Conservation (phyloP, 352 stramenopile species). For the Elongisporangium anandrum region DNA sequence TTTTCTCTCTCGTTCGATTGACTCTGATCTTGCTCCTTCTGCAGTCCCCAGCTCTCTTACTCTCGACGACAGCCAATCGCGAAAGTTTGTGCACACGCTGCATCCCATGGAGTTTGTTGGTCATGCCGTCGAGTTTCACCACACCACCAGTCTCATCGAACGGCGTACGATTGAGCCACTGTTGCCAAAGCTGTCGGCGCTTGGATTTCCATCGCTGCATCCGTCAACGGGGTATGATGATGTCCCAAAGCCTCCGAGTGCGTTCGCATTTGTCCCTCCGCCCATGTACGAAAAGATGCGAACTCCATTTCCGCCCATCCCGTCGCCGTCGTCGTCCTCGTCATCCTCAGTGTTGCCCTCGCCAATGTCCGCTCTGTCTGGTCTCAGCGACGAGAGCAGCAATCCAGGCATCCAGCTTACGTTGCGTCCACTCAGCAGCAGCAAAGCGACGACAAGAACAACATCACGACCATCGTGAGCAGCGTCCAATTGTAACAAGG, state of each 20-base stretch:
- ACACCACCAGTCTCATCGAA: slow-evolving; percentile 47
- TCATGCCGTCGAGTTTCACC: slow-evolving; percentile 48
- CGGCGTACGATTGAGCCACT: slow-evolving; percentile 54
- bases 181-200: slow-evolving; percentile 20
- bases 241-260: background rate
- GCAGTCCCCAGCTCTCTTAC: slow-evolving; percentile 26
- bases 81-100: slow-evolving; percentile 21
- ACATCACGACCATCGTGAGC: background rate
- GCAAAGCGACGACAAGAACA: background rate
- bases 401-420: background rate
- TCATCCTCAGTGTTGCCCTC: background rate
- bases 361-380: background rate
- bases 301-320: background rate
- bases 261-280: background rate
- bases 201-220: slow-evolving; percentile 3
- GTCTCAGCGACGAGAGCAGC: background rate
- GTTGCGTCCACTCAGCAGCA: background rate
- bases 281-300: background rate
- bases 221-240: background rate
- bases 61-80: slow-evolving; percentile 12
- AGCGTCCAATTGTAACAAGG: background rate
- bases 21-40: slow-evolving; percentile 18
- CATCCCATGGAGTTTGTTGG: slow-evolving; percentile 35
- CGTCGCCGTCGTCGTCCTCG: background rate
- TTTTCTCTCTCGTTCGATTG: slow-evolving; percentile 35